Evolutionary conservation across 2,329 filamentous ascomycete genomes (phyloP).

Genomic region (Xylariaceae sp.): DNA sequence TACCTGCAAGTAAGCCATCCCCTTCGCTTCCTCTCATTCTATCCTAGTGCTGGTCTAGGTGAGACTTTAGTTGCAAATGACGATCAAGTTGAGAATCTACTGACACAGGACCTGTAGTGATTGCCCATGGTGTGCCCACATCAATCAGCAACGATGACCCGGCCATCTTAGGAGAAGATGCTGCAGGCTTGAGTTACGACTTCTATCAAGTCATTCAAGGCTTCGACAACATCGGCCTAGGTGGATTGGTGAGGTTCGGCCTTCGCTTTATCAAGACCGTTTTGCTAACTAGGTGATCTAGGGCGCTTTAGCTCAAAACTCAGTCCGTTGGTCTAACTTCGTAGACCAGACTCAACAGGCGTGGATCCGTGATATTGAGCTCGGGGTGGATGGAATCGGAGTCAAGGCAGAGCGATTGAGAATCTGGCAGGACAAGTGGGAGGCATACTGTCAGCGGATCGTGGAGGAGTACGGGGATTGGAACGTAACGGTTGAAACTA

Average conservation of each 20-base stretch:
- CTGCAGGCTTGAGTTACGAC: constrained; percentile 62
- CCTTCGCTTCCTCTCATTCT: not conserved
- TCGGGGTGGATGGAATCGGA: constrained; percentile 44
- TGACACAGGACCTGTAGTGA: constrained; percentile 31
- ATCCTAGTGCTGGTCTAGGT: too few species aligned
- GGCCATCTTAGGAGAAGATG: constrained; percentile 60
- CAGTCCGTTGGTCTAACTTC: constrained; percentile 15
- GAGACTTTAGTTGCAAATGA: too few species aligned
- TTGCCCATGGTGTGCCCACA: constrained; percentile 62
- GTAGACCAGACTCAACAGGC: constrained; percentile 46
- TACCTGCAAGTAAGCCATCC: constrained; percentile 46
- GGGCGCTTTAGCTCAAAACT: constrained; percentile 16
- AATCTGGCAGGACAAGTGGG: constrained; percentile 60
- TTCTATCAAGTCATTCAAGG: constrained; percentile 68
- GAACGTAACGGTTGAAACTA: constrained; percentile 1
- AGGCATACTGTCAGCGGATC: constrained; percentile 65
- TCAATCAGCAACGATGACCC: constrained; percentile 66
- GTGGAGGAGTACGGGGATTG: constrained; percentile 47
- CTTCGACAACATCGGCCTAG: constrained; percentile 63
- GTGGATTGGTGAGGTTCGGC: constrained; percentile 6
- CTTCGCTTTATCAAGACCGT: too few species aligned
- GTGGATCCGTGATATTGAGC: constrained; percentile 56
- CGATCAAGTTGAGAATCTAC: not conserved
- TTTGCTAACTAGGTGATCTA: constrained; percentile 36
- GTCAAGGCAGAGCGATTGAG: constrained; percentile 54